Evolutionary conservation across 2,329 filamentous ascomycete genomes (phyloP), one percentile per base, ranked within the genome.

Genomic region (Diplodia intermedia): DNA sequence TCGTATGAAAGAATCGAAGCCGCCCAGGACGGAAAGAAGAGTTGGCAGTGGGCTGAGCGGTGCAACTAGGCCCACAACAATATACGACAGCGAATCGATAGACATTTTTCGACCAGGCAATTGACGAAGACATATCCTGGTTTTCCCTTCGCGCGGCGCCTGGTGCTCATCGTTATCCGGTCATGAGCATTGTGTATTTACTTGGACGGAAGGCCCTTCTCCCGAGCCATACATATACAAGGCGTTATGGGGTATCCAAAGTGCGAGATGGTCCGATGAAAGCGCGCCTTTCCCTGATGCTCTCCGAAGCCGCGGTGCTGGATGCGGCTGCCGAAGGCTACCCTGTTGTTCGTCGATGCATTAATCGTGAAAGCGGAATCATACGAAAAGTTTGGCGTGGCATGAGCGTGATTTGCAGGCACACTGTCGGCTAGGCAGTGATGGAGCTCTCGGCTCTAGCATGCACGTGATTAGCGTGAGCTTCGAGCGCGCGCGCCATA

Each of bases 401-500:
- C 47, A 33, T 38, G 8, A 33, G 12, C 3, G 11, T 11, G 14
- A 29, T n/a, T 18, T 20, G 26, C 40, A 31, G 12, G 40, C 23
- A 62, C 40, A 15, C 15, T 62, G 18, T n/a, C 26, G 18, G n/a
- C 53, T 33, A 62, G 43, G 54, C 62, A 8, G 38, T 23, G 31
- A 69, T 23, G 9, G 84, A 86, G 29, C 80, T 78, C 73, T 86
- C 84, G 29, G 87, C 86, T 71, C 88, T 84, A 69, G 86, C 85
- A 73, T 86, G 87, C 80, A 90, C 86, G 71, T 88, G 85, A 69
- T 83, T 81, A 43, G 88, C 88, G 77, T 90, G 88, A 40, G 85
- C 84, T 74, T 90, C 87, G 52, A 90, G 81, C 33, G 88, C 88
- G 69, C 86, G 86, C 62, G 87, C 86, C 86, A 90, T 90, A 61